phyloP scores from a whole-genome alignment of 176 grass and related monocot species.

The Triticum turgidum region DNA sequence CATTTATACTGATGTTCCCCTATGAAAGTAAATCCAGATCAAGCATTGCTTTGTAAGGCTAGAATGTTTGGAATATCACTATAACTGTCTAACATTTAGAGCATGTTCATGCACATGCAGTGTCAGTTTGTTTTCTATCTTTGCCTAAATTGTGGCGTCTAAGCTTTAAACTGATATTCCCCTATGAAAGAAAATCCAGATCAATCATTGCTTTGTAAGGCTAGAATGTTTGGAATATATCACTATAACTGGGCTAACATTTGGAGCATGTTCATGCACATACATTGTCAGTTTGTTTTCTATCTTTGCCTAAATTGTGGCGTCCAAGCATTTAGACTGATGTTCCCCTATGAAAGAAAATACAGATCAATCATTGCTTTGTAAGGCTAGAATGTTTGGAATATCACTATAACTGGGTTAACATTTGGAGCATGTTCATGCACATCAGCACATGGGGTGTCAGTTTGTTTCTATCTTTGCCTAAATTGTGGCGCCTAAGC shows the following conservation, averaged over 20 bases:
- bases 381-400: neutral
- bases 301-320: too few species aligned
- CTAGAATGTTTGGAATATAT: neutral
- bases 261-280: too few species aligned
- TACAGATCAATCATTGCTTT: too few species aligned
- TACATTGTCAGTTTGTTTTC: too few species aligned
- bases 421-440: neutral
- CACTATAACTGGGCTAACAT: neutral
- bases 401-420: neutral
- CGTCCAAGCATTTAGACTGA: too few species aligned
- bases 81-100: neutral
- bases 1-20: too few species aligned
- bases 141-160: neutral
- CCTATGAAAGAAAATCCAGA: slow-evolving; percentile 14
- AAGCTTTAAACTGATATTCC: neutral
- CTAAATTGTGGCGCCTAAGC: too few species aligned
- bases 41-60: too few species aligned
- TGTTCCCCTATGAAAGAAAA: too few species aligned
- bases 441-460: too few species aligned
- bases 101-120: slow-evolving; percentile 20
- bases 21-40: too few species aligned
- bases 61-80: neutral
- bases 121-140: slow-evolving; percentile 3
- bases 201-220: neutral
- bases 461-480: too few species aligned